A percentile compares a stretch with the other conserved stretches of the same genome.
Evolutionary conservation across 2,329 filamentous ascomycete species (phyloP).

Genomic region (Aspergillus alliaceus): DNA sequence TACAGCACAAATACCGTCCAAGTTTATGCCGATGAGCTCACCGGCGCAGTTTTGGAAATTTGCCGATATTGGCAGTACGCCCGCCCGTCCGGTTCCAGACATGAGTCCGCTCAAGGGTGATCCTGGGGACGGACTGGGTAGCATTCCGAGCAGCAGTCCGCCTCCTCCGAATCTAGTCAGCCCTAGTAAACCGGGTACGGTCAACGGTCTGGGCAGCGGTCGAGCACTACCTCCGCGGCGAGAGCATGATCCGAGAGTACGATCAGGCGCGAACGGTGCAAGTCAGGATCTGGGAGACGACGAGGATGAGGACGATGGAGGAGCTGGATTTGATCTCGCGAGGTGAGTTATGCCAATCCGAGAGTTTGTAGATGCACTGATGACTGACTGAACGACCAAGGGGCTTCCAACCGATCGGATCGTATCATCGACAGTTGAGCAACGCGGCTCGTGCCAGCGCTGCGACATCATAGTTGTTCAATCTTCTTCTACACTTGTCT

Average conservation of each 20-base stretch:
- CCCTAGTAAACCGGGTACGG: constrained; percentile 44
- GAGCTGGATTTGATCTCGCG: constrained; percentile 50
- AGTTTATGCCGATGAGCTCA: constrained; percentile 53
- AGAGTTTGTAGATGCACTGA: background rate
- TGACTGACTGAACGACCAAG: constrained; percentile 23
- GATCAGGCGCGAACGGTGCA: constrained; percentile 15
- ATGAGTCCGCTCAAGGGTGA: constrained; percentile 50
- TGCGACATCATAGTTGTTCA: constrained; percentile 18
- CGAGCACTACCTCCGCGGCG: constrained; percentile 33
- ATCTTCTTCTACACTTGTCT: background rate
- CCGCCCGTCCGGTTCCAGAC: constrained; percentile 43
- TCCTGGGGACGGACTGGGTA: constrained; percentile 34
- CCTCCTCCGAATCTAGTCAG: constrained; percentile 47
- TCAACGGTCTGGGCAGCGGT: constrained; percentile 31
- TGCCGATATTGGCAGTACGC: constrained; percentile 47
- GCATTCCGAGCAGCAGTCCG: constrained; percentile 49
- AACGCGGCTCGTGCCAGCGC: constrained; percentile 39
- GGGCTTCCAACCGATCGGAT: constrained; percentile 51
- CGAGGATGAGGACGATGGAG: constrained; percentile 42
- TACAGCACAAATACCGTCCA: constrained; percentile 50
- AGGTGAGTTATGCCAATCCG: constrained; percentile 32
- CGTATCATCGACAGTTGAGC: constrained; percentile 45
- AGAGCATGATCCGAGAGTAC: constrained; percentile 26
- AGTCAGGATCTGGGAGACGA: constrained; percentile 26
- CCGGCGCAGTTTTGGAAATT: constrained; percentile 54